Base-by-base conservation (phyloP, 2,329 filamentous ascomycete species). In the Neocatenulostroma microsporum region DNA sequence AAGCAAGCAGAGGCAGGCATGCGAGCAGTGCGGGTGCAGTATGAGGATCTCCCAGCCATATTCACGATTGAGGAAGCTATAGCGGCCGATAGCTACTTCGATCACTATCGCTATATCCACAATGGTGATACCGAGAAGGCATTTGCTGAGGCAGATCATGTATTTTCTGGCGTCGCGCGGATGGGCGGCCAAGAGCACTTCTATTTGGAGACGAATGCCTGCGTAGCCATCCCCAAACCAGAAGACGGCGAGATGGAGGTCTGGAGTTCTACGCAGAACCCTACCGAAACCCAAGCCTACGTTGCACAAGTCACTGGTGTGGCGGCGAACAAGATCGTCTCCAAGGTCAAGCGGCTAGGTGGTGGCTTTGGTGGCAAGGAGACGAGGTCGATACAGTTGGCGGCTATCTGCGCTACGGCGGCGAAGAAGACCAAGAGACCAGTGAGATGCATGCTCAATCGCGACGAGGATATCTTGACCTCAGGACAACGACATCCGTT, bases 111-210 rank as follows among this genome's bases (percentile, higher is more conserved):
- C 14, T 84, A 82, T 53, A 89, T 96, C 55, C 82, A 88, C 56
- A 86, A 81, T 40, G 91, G 91, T 3, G 80, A 94, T 49, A 65
- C 76, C 0, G 81, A 91, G 37, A 76, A 78, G 41, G 85, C 81
- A 0, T 94, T 95, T 56, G 70, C 74, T 39, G 72, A 80, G 3
- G 82, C 78, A 1, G 89, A 96, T 53, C 76, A 93, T 55, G 73
- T 94, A 9, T 89, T 96, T 51, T 80, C 76, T 7, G 91, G 91
- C 24, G 77, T 82, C 1, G 75, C 81, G 2, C 74, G 88, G 36
- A 95, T 98, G 77, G 91, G 89, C 33, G 91, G 91, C 0, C 91
- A 98, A 55, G 91, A 98, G 59, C 89, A 98, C 57, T 96, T 98
- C 57, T 98, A 96, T 51, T 73, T 98, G 2, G 91, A 96, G 63